Base-by-base conservation (phyloP, 441 rosid genomes). In the Euphorbia celastroides region DNA sequence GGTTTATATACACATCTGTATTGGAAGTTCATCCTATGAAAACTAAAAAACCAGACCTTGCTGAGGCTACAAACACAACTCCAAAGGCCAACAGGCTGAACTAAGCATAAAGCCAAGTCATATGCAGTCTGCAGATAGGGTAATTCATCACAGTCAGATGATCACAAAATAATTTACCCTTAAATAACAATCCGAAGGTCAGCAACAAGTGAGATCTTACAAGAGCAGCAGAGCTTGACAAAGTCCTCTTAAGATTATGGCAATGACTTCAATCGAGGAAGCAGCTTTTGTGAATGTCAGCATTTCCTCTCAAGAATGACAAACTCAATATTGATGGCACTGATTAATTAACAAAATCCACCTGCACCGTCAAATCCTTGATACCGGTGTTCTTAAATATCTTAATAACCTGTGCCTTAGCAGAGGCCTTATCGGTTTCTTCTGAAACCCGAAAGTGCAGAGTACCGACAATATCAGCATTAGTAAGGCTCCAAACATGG, bases 401-500 rank as follows among this genome's bases (percentile, higher is more conserved):
- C 52, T 72, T 78, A 2, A 84, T 82, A 42, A 86, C 91, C 70
- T 62, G 78, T 17, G 82, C 75, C 74, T 85, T 93, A 3, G 79
- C 74, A 55, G 85, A 79, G 17, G 46, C 79, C 73, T 81, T 80
- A 70, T 93, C 88, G 63, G 84, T 62, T 74, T 86, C 94, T 0
- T 79, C 79, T 61, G 86, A 80, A 30, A 88, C 80, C 62, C 81
- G 96, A 62, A 93, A 84, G 69, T 88, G 90, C 59, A 88, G 72
- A 28, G 97, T 86, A 59, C 92, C 97, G 20, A 93, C 86, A 2
- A 88, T 71, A 60, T 90, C 98, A 26, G 85, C 68, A 75, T 81
- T 90, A 2, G 97, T 86, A 60, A 90, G 83, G 77, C 94, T 93
- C 98, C 97, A 93, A 28, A 85, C 82, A 72, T 90, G 98, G 44